These are phyloP conservation scores for Canavalia gladiata DNA, from an alignment of 306 rosid species.

Conservation along the genomic window DNA sequence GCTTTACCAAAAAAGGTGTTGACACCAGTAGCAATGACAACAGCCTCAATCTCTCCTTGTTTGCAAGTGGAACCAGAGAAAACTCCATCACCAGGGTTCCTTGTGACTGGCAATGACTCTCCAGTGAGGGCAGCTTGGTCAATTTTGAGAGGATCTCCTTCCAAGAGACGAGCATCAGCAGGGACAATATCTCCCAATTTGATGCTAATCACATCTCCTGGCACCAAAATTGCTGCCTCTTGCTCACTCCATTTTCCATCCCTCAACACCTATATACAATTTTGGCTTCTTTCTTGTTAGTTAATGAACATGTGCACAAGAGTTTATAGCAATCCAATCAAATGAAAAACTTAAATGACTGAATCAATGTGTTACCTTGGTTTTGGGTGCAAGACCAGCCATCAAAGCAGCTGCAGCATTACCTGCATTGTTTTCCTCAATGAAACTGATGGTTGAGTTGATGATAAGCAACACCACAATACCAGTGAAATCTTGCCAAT, in stretches of 20 bases:
- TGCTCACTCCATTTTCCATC: slow-evolving; percentile 81
- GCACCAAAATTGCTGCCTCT: slow-evolving; percentile 81
- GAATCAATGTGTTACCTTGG: slow-evolving; percentile 63
- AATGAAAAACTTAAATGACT: background rate
- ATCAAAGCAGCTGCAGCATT: slow-evolving; percentile 91
- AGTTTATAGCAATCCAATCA: background rate
- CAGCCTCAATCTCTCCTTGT: slow-evolving; percentile 88
- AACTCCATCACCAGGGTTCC: slow-evolving; percentile 69
- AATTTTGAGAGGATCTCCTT: slow-evolving; percentile 87
- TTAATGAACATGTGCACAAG: background rate
- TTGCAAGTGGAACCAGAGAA: slow-evolving; percentile 92
- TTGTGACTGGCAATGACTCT: slow-evolving; percentile 85
- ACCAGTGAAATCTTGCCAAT: slow-evolving; percentile 88
- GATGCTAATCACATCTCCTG: slow-evolving; percentile 88
- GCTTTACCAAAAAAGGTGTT: slow-evolving; percentile 93
- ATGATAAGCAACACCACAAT: slow-evolving; percentile 71
- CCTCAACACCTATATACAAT: slow-evolving; percentile 66
- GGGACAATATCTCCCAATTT: slow-evolving; percentile 91
- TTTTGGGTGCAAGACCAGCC: slow-evolving; percentile 96
- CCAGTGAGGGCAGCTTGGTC: slow-evolving; percentile 91
- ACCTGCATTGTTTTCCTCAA: slow-evolving; percentile 89
- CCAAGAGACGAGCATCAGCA: slow-evolving; percentile 84
- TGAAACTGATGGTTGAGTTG: slow-evolving; percentile 83
- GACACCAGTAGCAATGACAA: slow-evolving; percentile 87
- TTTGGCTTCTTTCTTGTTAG: background rate